Evolutionary conservation across 257 asterid species (phyloP).

Genomic region (Solanum okadae): DNA sequence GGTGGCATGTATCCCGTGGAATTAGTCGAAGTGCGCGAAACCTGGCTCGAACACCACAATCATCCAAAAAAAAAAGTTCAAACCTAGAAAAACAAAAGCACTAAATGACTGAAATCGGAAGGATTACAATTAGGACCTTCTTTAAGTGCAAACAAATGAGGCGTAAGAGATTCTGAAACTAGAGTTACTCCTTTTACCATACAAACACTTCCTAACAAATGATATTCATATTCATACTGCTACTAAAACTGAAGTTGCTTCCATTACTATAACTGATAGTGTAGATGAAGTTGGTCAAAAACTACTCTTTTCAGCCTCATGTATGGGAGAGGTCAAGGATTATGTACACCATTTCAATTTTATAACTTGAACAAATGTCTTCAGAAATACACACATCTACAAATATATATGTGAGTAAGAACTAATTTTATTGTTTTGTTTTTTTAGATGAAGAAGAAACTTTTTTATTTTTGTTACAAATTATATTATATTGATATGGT

Average conservation of each 20-base stretch:
- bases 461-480: neutral
- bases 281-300: neutral
- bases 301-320: neutral
- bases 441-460: neutral
- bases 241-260: neutral
- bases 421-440: neutral
- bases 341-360: neutral
- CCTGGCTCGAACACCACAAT: neutral
- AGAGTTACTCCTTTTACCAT: neutral
- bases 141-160: neutral
- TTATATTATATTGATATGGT: neutral
- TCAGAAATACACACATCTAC: neutral
- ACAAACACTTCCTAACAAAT: neutral
- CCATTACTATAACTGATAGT: neutral
- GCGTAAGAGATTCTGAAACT: neutral
- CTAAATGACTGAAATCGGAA: neutral
- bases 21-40: neutral
- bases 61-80: neutral
- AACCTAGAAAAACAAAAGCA: neutral
- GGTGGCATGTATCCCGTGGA: neutral
- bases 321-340: neutral
- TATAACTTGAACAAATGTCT: neutral
- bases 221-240: neutral
- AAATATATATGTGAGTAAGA: neutral
- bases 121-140: neutral